phyloP scores from a whole-genome alignment of 305 asterid genomes.

The Plantago lanceolata region DNA sequence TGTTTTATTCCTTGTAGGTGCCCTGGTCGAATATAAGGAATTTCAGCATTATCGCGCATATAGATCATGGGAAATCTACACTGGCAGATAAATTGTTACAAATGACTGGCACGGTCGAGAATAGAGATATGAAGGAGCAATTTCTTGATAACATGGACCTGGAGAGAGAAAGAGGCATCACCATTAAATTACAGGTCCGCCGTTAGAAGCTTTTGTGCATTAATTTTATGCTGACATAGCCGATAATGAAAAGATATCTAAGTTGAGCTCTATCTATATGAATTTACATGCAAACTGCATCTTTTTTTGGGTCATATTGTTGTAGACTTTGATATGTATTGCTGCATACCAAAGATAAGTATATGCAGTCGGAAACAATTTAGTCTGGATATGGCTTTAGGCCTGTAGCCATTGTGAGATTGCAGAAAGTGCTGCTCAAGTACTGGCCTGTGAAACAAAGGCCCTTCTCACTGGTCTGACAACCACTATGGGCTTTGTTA shows the following conservation, averaged over 20 bases:
- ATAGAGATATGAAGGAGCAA: conserved; percentile 93
- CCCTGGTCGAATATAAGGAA: conserved; percentile 77
- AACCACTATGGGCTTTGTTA: no score
- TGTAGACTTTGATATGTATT: neutral
- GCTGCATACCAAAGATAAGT: conserved; percentile 3
- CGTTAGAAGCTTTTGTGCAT: conserved; percentile 5
- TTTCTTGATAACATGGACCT: conserved; percentile 98
- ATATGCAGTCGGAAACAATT: conserved; percentile 5
- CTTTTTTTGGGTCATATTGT: neutral
- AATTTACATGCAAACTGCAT: no score
- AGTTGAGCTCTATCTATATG: conserved; percentile 9
- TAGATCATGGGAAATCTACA: conserved; percentile 95
- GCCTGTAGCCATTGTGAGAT: no score
- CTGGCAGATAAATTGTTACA: conserved; percentile 93
- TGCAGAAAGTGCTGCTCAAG: no score
- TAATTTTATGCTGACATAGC: neutral
- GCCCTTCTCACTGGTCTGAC: no score
- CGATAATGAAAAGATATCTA: neutral
- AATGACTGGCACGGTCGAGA: conserved; percentile 91
- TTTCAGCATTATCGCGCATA: conserved; percentile 90
- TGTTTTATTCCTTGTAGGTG: conserved; percentile 44
- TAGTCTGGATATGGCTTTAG: neutral
- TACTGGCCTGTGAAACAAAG: no score
- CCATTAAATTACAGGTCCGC: conserved; percentile 88
- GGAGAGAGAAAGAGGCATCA: conserved; percentile 99